A percentile compares a stretch with the other conserved stretches of the same genome.
These are phyloP conservation scores for Tagetes erecta DNA, from an alignment of 129 eudicot species.

Conservation along the genomic window DNA sequence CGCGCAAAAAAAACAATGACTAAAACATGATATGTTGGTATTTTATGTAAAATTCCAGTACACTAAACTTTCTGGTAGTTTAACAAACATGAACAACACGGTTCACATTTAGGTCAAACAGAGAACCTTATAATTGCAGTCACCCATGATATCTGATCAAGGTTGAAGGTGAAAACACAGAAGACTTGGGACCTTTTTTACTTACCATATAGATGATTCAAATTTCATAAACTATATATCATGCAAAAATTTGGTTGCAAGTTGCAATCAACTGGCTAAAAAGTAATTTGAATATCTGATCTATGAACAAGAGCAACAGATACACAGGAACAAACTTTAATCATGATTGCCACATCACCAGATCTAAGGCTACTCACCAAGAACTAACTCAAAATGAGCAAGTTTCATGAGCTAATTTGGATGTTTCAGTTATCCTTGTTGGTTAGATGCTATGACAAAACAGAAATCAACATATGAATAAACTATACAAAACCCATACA, in stretches of 20 bases:
- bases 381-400: background rate
- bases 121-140: background rate
- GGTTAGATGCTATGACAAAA: background rate
- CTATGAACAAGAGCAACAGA: background rate
- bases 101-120: background rate
- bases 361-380: background rate
- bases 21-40: background rate
- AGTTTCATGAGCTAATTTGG: conserved; percentile 3
- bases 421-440: conserved; percentile 16
- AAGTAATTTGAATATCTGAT: background rate
- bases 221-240: conserved; percentile 1
- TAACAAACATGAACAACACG: background rate
- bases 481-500: background rate
- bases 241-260: background rate
- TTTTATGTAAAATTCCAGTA: background rate
- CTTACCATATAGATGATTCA: background rate
- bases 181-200: background rate
- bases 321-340: background rate
- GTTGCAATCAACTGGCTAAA: background rate
- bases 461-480: background rate
- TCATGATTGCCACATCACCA: conserved; percentile 1
- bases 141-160: background rate
- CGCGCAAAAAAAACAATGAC: background rate
- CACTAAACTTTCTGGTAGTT: background rate
- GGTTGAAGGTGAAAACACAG: background rate